phyloP scores from a whole-genome alignment of 257 asterid genomes.

The Ballota nigra region DNA sequence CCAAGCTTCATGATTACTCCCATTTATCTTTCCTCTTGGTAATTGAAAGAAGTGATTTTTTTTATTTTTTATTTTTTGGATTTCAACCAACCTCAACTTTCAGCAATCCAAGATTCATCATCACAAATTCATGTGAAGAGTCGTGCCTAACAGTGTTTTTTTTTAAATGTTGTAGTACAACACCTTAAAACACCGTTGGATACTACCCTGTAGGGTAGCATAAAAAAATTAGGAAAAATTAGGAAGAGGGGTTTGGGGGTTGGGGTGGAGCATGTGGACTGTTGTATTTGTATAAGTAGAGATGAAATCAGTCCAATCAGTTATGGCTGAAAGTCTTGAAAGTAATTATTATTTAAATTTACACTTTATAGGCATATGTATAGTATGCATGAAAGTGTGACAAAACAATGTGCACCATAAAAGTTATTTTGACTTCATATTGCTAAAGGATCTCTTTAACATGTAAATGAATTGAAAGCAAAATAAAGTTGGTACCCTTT shows the following conservation, averaged over 20 bases:
- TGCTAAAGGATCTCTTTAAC: slow-evolving; percentile 21
- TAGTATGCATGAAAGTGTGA: slow-evolving; percentile 27
- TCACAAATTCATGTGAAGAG: neutral
- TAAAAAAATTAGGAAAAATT: no score
- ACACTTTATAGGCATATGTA: slow-evolving; percentile 22
- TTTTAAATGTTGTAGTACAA: no score
- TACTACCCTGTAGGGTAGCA: no score
- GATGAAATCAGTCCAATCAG: slow-evolving; percentile 3
- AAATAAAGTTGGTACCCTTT: slow-evolving; percentile 49
- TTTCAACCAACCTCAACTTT: slow-evolving; percentile 24
- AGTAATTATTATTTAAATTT: neutral
- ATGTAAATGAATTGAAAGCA: slow-evolving; percentile 32
- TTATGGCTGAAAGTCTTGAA: neutral
- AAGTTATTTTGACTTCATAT: slow-evolving; percentile 46
- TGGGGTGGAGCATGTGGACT: neutral
- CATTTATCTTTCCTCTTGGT: slow-evolving; percentile 8
- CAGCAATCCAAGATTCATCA: slow-evolving; percentile 4
- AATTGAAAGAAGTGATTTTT: slow-evolving; percentile 6
- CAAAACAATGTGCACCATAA: slow-evolving; percentile 38
- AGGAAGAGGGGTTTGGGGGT: no score
- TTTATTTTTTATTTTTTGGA: no score
- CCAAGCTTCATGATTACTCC: slow-evolving; percentile 16
- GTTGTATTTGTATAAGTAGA: neutral
- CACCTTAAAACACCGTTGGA: no score
- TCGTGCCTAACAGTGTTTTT: no score